Conservation (phyloP, 305 asterid species). For the Fraxinus ornus region DNA sequence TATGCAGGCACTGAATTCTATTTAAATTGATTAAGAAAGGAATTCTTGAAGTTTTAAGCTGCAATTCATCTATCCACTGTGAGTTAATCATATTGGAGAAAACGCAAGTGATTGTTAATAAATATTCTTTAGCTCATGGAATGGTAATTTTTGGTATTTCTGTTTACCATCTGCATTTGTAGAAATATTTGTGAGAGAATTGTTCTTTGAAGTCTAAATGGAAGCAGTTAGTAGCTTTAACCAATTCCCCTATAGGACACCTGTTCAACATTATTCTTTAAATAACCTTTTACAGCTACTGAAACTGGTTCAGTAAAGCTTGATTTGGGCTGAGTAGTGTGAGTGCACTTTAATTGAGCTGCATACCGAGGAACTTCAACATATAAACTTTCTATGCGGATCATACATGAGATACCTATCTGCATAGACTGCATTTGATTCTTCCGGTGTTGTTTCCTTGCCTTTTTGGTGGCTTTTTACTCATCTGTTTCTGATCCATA, state of each 20-base stretch:
- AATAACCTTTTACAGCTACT: background rate
- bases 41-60: background rate
- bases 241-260: background rate
- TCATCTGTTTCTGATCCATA: background rate
- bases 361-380: background rate
- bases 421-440: background rate
- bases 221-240: background rate
- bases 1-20: background rate
- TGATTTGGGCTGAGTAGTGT: background rate
- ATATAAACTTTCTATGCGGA: background rate
- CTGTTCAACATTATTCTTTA: background rate
- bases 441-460: background rate
- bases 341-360: background rate
- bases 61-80: background rate
- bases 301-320: background rate
- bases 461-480: background rate
- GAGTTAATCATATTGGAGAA: background rate
- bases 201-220: background rate
- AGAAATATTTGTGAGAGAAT: background rate
- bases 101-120: background rate
- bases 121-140: background rate
- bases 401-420: constrained; percentile 15
- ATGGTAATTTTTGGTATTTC: background rate
- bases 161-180: background rate
- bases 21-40: background rate